Evolutionary conservation across 1,139 yeast species (phyloP), one percentile per base, ranked within the genome.

Genomic region (Kodamaea sp.): DNA sequence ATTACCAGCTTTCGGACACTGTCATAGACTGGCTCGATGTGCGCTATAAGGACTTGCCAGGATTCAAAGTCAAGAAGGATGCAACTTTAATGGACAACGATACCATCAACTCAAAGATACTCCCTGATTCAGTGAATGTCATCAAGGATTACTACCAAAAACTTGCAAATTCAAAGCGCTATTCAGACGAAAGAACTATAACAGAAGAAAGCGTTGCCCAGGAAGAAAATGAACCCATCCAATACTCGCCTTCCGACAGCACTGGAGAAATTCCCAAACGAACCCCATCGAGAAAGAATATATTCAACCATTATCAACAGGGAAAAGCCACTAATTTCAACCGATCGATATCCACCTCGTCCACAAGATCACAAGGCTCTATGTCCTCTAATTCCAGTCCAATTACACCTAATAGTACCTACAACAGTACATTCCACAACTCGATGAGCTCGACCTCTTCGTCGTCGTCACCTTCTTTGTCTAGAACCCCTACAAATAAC

Each of bases 21-120:
- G 49, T 68, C 28, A 42, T 55, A 15, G 54, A 55, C 29, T 70
- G 74, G 75, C 47, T 70, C 20, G 61, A 57, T 24, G 38, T 36
- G 12, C 37, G 41, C 2, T 52, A 51, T 37, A 46, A 53, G 11
- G 44, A 43, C 13, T 46, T 55, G 22, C 60, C 60, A 2, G 64
- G 63, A 1, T 51, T 58, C 37, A 28, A 27, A 15, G 19, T 39
- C 13, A 35, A 22, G 15, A 22, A 28, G 13, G 23, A 24, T 10
- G 18, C 15, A 15, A 26, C 35, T 3, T n/a, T 29, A 8, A 28
- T 26, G 31, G 38, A 36, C 29, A 48, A 41, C 21, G 50, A 46
- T 24, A 43, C 38, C 11, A 46, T 49, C 29, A 46, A 46, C 29
- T 41, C 38, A 14, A 29, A 29, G 19, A 41, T 50, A 15, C 34